Conservation (phyloP, 805 yeast species). For the Candida boleticola region DNA sequence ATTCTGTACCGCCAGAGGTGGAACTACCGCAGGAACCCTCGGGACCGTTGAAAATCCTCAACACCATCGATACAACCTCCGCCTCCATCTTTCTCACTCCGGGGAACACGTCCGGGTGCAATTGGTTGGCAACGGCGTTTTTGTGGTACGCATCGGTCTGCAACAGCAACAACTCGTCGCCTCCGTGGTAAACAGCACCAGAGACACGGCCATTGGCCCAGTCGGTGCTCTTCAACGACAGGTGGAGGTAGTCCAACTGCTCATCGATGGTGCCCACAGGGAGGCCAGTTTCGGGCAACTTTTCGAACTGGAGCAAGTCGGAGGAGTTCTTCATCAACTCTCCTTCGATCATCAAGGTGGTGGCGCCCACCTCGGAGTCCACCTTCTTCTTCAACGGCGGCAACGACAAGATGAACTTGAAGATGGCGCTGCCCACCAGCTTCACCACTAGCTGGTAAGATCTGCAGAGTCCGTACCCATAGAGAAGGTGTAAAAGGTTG, state of each 20-base stretch:
- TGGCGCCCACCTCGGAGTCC: constrained; percentile 54
- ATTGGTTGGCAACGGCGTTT: constrained; percentile 86
- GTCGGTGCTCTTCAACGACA: constrained; percentile 57
- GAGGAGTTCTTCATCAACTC: constrained; percentile 57
- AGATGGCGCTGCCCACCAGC: constrained; percentile 19
- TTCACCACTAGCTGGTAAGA: constrained; percentile 16
- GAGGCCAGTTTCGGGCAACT: constrained; percentile 63
- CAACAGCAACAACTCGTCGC: constrained; percentile 66
- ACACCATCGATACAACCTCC: constrained; percentile 89
- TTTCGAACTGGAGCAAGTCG: constrained; percentile 39
- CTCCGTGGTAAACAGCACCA: constrained; percentile 98
- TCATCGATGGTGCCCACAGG: constrained; percentile 42
- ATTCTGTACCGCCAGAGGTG: constrained; percentile 95
- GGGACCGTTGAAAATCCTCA: constrained; percentile 80
- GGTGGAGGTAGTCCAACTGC: constrained; percentile 49
- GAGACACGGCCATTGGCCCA: constrained; percentile 87
- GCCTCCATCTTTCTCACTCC: constrained; percentile 96
- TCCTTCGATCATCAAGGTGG: constrained; percentile 49
- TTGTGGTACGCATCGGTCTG: constrained; percentile 76
- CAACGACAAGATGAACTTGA: constrained; percentile 35
- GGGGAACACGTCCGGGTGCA: constrained; percentile 96
- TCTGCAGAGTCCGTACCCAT: constrained; percentile 43
- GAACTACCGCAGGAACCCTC: constrained; percentile 61
- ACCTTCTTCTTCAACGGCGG: constrained; percentile 59
- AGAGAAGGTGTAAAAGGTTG: constrained; percentile 11